Evolutionary conservation across 495 filamentous ascomycete genomes (phyloP).

Genomic region (Aspergillus steynii): DNA sequence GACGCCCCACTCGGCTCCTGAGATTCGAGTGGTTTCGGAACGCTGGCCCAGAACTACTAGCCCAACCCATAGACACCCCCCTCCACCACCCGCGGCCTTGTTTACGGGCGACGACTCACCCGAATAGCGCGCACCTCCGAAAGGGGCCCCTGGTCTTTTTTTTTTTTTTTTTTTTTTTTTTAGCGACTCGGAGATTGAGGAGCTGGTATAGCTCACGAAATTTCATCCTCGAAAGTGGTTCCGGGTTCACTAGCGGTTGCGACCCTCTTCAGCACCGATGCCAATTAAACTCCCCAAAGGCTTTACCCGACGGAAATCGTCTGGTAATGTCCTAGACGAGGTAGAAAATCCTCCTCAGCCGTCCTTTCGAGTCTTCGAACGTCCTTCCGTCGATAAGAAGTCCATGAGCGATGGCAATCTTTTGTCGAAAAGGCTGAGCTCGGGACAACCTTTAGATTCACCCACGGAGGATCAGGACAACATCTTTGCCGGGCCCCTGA

Average conservation of each 20-base stretch:
- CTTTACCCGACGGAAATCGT: constrained; percentile 67
- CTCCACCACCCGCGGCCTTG: constrained; percentile 6
- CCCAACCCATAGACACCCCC: constrained; percentile 14
- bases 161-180: constrained; percentile 7
- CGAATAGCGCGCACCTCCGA: constrained; percentile 11
- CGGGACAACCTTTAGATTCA: constrained; percentile 38
- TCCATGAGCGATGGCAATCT: constrained; percentile 53
- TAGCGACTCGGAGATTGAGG: constrained; percentile 8
- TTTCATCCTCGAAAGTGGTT: constrained; percentile 14
- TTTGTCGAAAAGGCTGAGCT: constrained; percentile 41
- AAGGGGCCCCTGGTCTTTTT: constrained; percentile 5
- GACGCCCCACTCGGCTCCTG: constrained; percentile 18
- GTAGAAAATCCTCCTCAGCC: constrained; percentile 46
- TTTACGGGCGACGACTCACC: constrained; percentile 17
- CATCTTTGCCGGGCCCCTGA: constrained; percentile 38
- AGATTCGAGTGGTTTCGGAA: constrained; percentile 16
- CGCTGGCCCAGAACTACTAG: constrained; percentile 13
- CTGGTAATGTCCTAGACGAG: constrained; percentile 63
- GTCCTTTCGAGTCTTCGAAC: constrained; percentile 63
- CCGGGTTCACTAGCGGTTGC: constrained; percentile 15
- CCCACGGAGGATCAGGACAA: constrained; percentile 57
- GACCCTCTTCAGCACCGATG: constrained; percentile 41
- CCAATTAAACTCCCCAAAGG: constrained; percentile 69
- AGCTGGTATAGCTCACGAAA: constrained; percentile 15
- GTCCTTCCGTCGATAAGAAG: constrained; percentile 43